Evolutionary conservation across 192 early-diverging fungal species (phyloP).

Genomic region (Ramicandelaber brevisporus): DNA sequence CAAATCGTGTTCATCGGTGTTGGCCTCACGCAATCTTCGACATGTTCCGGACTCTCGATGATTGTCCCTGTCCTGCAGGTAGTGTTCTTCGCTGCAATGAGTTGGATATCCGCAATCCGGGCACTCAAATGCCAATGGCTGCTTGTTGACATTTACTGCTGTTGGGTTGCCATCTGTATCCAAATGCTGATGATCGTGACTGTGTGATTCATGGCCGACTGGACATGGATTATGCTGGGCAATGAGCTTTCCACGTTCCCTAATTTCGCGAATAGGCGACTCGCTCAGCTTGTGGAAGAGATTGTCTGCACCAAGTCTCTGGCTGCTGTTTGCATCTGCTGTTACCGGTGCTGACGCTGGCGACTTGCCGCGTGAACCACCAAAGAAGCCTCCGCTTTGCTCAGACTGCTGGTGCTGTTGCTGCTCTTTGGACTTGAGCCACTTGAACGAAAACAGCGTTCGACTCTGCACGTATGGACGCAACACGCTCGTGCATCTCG

Average conservation of each 20-base stretch:
- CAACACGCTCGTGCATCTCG: too few species aligned
- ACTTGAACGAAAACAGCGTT: slow-evolving; percentile 12
- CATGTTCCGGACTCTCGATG: slow-evolving; percentile 33
- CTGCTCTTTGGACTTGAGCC: slow-evolving; percentile 3
- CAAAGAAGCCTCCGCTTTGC: not conserved
- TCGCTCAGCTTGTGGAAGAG: slow-evolving; percentile 41
- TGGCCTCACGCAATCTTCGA: slow-evolving; percentile 29
- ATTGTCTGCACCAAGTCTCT: slow-evolving; percentile 15
- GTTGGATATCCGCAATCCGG: slow-evolving; percentile 58
- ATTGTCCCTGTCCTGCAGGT: slow-evolving; percentile 22
- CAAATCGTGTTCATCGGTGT: slow-evolving; percentile 59
- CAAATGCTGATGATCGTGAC: too few species aligned
- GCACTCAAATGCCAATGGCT: slow-evolving; percentile 37
- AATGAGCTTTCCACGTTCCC: slow-evolving; percentile 31
- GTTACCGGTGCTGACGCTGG: not conserved
- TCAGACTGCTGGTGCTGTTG: not conserved
- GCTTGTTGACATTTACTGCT: slow-evolving; percentile 18
- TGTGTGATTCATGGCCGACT: slow-evolving; percentile 14
- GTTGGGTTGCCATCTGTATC: too few species aligned
- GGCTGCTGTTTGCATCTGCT: slow-evolving; percentile 4
- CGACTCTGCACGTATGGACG: slow-evolving; percentile 1
- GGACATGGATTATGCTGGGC: slow-evolving; percentile 35
- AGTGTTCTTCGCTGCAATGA: slow-evolving; percentile 45
- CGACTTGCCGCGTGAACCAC: slow-evolving; percentile 7
- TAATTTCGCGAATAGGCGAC: slow-evolving; percentile 39